Evolutionary conservation across 257 asterid species (phyloP).

Genomic region (Capsicum baccatum): DNA sequence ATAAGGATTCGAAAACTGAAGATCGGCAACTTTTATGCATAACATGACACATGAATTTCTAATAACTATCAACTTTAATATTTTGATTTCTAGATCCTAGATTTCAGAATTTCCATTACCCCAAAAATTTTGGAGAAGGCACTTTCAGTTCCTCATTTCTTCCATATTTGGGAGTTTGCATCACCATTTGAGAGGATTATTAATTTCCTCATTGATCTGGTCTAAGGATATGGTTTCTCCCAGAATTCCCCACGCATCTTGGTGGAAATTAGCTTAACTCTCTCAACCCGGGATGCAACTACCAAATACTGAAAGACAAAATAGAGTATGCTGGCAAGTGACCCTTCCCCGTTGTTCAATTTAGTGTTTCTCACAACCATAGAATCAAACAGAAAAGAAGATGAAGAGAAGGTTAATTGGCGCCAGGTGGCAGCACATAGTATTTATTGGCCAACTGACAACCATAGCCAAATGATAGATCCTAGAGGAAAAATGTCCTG

Average conservation of each 20-base stretch:
- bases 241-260: constrained; percentile 5
- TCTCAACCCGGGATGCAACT: background rate
- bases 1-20: background rate
- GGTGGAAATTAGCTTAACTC: background rate
- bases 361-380: background rate
- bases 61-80: background rate
- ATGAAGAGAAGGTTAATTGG: background rate
- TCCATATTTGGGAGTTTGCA: background rate
- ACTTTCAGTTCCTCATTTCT: background rate
- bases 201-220: background rate
- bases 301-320: background rate
- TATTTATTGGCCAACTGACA: constrained; percentile 5
- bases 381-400: background rate
- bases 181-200: background rate
- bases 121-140: background rate
- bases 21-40: background rate
- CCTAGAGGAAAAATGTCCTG: background rate
- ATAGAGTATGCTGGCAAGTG: background rate
- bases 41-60: background rate
- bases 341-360: constrained; percentile 5
- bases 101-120: background rate
- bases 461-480: background rate
- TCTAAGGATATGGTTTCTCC: constrained; percentile 11
- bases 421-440: background rate
- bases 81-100: background rate